Base-by-base conservation (phyloP, 306 rosid species). In the Benincasa hispida region DNA sequence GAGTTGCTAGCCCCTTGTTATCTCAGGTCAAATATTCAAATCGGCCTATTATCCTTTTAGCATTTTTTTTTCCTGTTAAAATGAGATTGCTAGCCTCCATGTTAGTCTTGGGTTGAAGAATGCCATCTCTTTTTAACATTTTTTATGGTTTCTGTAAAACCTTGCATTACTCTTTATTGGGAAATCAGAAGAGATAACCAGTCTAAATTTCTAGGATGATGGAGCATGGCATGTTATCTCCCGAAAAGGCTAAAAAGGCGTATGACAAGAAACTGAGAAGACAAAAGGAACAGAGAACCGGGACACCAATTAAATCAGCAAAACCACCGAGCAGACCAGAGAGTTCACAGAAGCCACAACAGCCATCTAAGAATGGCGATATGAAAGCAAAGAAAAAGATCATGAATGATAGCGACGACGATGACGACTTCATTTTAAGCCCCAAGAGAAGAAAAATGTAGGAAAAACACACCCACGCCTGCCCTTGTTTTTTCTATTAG, bases 191-290 rank as follows among this genome's bases (percentile, higher is more conserved):
- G 35, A 47, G 30, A 27, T 72, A 66, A 10, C n/a, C 39, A 67
- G 66, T 30, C 41, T 76, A 13, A 75, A 77, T 82, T 59, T 81
- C 65, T 80, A 94, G 99, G 99, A 89, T 94, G 88, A 92, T 92
- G 99, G 99, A 94, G 65, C 97, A 94, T 78, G 99, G 99, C 61
- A 51, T 94, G 83, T 50, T 94, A 77, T 84, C 97, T 54, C 87
- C 86, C 58, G 96, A 91, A 65, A 89, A 79, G 86, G 87, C 99
- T 18, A 92, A 86, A 85, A 92, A 41, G 81, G 97, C 97, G 15
- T 84, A 79, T 47, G 99, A 94, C 82, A 92, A 82, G 86, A 94
- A 90, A 86, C 91, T 87, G 84, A 89, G 95, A 83, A 89, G 81
- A 82, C 97, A 94, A 78, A 94, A 92, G 88, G 95, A 89, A 77